These are phyloP conservation scores for Cenchrus fungigraminus DNA, from an alignment of 176 grass and related monocot species.

Conservation along the genomic window DNA sequence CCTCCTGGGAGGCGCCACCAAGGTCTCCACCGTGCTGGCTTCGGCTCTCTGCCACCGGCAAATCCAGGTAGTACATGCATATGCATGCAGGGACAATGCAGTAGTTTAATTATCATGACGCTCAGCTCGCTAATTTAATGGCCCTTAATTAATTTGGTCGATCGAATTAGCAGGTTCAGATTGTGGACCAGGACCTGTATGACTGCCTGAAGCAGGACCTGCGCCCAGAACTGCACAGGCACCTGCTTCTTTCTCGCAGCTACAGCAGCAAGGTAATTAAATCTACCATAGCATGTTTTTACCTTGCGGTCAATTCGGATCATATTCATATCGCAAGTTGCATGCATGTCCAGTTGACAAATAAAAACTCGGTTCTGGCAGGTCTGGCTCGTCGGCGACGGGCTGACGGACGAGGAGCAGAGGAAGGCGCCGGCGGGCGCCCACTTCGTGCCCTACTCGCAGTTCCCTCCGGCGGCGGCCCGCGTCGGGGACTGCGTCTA, in stretches of 20 bases:
- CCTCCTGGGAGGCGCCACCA: conserved; percentile 49
- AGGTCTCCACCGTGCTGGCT: conserved; percentile 39
- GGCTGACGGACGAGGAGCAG: conserved; percentile 57
- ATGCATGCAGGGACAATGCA: no score
- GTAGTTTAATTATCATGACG: background rate
- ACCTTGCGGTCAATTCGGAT: no score
- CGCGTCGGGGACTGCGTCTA: conserved; percentile 57
- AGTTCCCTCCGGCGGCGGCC: conserved; percentile 50
- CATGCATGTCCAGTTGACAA: no score
- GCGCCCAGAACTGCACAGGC: conserved; percentile 26
- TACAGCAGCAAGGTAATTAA: conserved; percentile 47
- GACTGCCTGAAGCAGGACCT: conserved; percentile 47
- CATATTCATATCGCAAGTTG: no score
- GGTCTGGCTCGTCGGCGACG: conserved; percentile 68
- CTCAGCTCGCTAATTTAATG: background rate
- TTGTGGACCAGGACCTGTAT: conserved; percentile 37
- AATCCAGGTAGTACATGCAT: conserved; percentile 45
- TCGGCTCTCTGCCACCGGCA: conserved; percentile 41
- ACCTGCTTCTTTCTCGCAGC: conserved; percentile 32
- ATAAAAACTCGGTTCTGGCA: background rate
- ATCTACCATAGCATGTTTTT: no score
- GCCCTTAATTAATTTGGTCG: background rate
- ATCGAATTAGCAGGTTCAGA: conserved; percentile 43
- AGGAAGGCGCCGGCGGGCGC: conserved; percentile 47
- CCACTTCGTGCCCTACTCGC: conserved; percentile 70